Evolutionary conservation across 371 early-diverging fungal genomes (phyloP).

Genomic region (Entomophthora muscae): DNA sequence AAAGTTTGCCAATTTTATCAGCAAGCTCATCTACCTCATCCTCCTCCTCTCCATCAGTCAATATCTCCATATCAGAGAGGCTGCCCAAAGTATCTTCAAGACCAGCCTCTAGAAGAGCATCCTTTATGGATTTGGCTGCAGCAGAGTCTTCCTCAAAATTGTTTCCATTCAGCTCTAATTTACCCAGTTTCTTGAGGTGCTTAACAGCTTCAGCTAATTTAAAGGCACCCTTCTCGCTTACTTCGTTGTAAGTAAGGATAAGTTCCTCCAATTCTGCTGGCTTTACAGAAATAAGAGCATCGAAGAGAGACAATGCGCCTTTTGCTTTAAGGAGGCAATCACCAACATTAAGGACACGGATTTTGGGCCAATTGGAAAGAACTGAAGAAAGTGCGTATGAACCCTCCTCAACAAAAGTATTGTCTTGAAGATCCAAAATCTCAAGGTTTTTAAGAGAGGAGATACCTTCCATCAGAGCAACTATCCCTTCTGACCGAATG

Average conservation of each 20-base stretch:
- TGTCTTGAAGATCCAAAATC: slow-evolving; percentile 86
- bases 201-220: slow-evolving; percentile 43
- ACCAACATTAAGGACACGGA: slow-evolving; percentile 65
- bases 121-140: slow-evolving; percentile 40
- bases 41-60: slow-evolving; percentile 42
- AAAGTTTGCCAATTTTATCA: slow-evolving; percentile 2
- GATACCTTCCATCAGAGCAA: slow-evolving; percentile 47
- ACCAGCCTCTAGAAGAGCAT: slow-evolving; percentile 44
- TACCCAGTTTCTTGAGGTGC: slow-evolving; percentile 35
- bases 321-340: slow-evolving; percentile 73
- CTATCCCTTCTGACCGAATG: slow-evolving; percentile 86
- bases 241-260: slow-evolving; percentile 75
- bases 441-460: slow-evolving; percentile 43
- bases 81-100: slow-evolving; percentile 72
- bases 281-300: slow-evolving; percentile 33
- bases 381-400: slow-evolving; percentile 61
- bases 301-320: slow-evolving; percentile 45
- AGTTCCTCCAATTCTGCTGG: slow-evolving; percentile 42
- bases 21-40: slow-evolving; percentile 20
- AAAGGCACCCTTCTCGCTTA: slow-evolving; percentile 47
- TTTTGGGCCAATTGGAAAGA: slow-evolving; percentile 54
- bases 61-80: slow-evolving; percentile 89
- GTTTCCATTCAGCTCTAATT: slow-evolving; percentile 85
- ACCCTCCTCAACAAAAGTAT: slow-evolving; percentile 80
- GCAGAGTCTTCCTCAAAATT: slow-evolving; percentile 53